Evolutionary conservation across 2,329 filamentous ascomycete species (phyloP).

Genomic region (Fusarium pseudoanthophilum): DNA sequence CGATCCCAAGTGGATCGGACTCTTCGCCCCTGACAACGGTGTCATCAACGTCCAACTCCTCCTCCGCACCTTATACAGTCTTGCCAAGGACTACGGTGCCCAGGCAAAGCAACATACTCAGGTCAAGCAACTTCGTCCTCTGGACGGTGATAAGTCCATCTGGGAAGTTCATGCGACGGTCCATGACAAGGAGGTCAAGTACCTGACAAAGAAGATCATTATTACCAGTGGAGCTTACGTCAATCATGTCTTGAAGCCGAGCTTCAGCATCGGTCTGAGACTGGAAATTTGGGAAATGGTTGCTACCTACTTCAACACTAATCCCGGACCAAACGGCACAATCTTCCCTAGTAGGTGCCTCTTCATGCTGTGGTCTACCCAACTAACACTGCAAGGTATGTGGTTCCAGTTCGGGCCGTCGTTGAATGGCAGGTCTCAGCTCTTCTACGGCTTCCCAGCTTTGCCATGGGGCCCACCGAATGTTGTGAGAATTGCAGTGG

Average conservation of each 20-base stretch:
- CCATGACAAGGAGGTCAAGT: background rate
- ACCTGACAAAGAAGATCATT: slow-evolving; percentile 17
- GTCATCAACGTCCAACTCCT: slow-evolving; percentile 26
- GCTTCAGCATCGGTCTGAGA: slow-evolving; percentile 19
- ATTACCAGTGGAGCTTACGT: slow-evolving; percentile 21
- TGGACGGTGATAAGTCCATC: background rate
- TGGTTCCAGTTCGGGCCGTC: slow-evolving; percentile 27
- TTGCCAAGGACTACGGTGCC: slow-evolving; percentile 24
- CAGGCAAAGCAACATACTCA: slow-evolving; percentile 22
- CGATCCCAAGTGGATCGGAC: background rate
- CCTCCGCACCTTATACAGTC: slow-evolving; percentile 4
- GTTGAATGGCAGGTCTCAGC: slow-evolving; percentile 6
- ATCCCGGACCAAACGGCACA: slow-evolving; percentile 28
- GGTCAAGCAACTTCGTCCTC: slow-evolving; percentile 6
- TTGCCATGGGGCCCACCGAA: slow-evolving; percentile 28
- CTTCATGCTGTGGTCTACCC: fast-evolving
- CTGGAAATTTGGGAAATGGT: slow-evolving; percentile 36
- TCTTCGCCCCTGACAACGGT: slow-evolving; percentile 24
- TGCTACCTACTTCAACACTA: slow-evolving; percentile 27
- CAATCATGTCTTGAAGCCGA: slow-evolving; percentile 24
- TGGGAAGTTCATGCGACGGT: slow-evolving; percentile 15
- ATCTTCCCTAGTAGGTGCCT: slow-evolving; percentile 20
- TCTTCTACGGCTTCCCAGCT: slow-evolving; percentile 29
- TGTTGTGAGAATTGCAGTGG: slow-evolving; percentile 25
- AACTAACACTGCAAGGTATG: slow-evolving; percentile 3